Evolutionary conservation across 1,139 yeast genomes (phyloP), one percentile per base, ranked within the genome.

Genomic region (Pichia sp.): DNA sequence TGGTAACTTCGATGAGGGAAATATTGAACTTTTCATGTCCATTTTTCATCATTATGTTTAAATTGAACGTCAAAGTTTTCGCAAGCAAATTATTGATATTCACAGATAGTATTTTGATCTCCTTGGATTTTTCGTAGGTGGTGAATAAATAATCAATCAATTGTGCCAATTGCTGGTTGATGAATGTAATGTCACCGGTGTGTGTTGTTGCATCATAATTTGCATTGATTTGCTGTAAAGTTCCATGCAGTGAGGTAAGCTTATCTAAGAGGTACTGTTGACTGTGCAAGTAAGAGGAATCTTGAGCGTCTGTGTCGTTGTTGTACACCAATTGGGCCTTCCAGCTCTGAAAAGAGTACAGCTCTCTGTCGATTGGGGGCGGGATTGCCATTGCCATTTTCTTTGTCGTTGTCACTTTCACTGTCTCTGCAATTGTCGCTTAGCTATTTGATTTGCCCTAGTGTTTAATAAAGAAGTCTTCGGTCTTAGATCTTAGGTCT

Each of bases 11-110:
- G 17, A 56, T 49, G 22, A 58, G 36, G 15, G 38, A 46, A 28
- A 52, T 49, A 29, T 45, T 52, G 34, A 58, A 56, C 32, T 53
- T 55, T 29, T 48, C 51, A 41, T 57, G 53, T 2, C 55, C 58
- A 14, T 42, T 47, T 26, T 41, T 44, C 42, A 58, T 37, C 52
- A 57, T 49, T 16, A 40, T 28, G 8, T 48, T 38, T n/a, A 57
- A 36, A n/a, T 44, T 35, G 27, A 37, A 26, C 9, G 49, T 29
- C 21, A 52, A 45, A 4, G 44, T 38, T 33, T 48, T 49, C 2
- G 53, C 50, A 4, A 56, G 30, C 18, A 53, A 36, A 29, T 43
- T 47, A 34, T 47, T 38, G n/a, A 53, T 26, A 18, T 47, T 45
- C 3, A 43, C 47, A 1, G 58, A 46, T 10, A 55, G 33, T 13